Percentiles rank a stretch among this genome's conserved stretches.
Conservation (phyloP, 768 basidiomycete species). For the Rhizopogon vinicolor region DNA sequence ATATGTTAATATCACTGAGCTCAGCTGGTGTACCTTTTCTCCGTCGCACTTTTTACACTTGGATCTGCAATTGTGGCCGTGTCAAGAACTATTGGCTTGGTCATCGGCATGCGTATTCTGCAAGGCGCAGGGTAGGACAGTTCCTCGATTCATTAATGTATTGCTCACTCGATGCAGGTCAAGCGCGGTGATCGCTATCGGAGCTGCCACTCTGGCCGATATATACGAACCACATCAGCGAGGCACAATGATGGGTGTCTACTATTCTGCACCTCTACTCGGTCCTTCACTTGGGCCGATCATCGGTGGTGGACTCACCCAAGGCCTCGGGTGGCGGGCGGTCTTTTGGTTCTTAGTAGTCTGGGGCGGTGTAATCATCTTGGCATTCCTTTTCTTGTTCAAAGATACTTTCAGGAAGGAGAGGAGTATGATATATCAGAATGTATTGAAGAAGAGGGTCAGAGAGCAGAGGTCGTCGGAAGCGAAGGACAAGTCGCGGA, state of each 20-base stretch:
- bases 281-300: constrained; percentile 67
- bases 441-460: constrained; percentile 45
- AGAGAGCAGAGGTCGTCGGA: constrained; percentile 16
- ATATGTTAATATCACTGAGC: not conserved
- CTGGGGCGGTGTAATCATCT: constrained; percentile 47
- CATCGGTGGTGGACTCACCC: constrained; percentile 63
- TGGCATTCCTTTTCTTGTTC: constrained; percentile 61
- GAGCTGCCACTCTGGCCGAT: constrained; percentile 76
- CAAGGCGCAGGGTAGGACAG: constrained; percentile 54
- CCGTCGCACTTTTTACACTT: constrained; percentile 47
- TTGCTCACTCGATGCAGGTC: constrained; percentile 34
- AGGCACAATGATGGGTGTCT: constrained; percentile 81
- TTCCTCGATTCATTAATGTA: too few relatives aligned
- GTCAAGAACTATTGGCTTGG: constrained; percentile 47
- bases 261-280: constrained; percentile 75
- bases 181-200: constrained; percentile 65
- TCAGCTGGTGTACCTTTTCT: constrained; percentile 53
- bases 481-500: constrained; percentile 14
- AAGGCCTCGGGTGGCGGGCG: constrained; percentile 72
- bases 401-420: constrained; percentile 81
- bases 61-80: constrained; percentile 58
- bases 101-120: constrained; percentile 65
- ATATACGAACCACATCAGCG: constrained; percentile 75
- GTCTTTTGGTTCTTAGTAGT: constrained; percentile 82
- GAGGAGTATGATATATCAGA: constrained; percentile 77